Evolutionary conservation across 2,329 filamentous ascomycete species (phyloP).

Genomic region (Xylaria digitata): DNA sequence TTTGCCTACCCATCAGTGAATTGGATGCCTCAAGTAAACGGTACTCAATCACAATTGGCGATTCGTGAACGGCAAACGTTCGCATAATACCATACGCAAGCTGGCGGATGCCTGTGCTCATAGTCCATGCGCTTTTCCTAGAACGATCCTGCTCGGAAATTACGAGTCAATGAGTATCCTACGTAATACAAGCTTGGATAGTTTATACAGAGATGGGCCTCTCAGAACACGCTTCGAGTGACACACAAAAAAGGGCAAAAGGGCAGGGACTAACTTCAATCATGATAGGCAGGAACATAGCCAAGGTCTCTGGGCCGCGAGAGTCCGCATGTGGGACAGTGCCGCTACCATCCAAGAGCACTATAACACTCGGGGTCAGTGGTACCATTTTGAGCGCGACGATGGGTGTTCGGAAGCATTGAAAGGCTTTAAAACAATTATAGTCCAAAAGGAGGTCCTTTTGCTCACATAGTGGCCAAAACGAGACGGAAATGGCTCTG

Average conservation of each 20-base stretch:
- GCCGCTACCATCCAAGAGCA: slow-evolving; percentile 47
- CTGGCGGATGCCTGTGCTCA: slow-evolving; percentile 51
- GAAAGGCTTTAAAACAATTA: no score
- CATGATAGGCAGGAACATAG: slow-evolving; percentile 56
- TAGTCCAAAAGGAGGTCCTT: background rate
- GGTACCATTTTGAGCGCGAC: background rate
- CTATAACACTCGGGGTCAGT: background rate
- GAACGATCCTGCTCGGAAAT: slow-evolving; percentile 42
- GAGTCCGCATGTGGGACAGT: slow-evolving; percentile 38
- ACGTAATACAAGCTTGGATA: no score
- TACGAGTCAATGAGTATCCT: slow-evolving; percentile 12
- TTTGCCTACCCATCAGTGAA: slow-evolving; percentile 47
- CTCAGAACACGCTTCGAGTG: background rate
- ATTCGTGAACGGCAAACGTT: slow-evolving; percentile 24
- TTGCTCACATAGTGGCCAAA: background rate
- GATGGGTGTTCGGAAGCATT: background rate
- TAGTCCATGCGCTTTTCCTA: slow-evolving; percentile 54
- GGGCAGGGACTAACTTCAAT: slow-evolving; percentile 49
- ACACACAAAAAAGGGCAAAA: background rate
- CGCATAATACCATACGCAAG: slow-evolving; percentile 54
- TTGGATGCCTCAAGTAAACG: slow-evolving; percentile 50
- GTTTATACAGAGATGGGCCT: no score
- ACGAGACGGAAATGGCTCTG: background rate
- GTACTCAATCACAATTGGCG: slow-evolving; percentile 52
- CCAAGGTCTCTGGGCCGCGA: slow-evolving; percentile 45